Conservation (phyloP, 345 rosid species). For the Dipteronia dyeriana region DNA sequence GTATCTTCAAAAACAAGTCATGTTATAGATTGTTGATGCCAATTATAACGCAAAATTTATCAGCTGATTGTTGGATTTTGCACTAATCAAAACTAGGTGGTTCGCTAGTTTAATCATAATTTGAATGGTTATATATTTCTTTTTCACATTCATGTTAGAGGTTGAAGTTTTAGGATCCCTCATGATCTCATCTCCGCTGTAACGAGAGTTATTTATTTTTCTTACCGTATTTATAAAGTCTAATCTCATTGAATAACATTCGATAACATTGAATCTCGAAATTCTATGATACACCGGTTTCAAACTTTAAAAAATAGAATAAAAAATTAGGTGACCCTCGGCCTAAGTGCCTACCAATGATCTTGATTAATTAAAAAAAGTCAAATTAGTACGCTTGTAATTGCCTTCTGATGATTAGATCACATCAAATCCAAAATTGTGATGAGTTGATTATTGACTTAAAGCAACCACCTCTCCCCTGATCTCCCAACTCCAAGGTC, state of each 20-base stretch:
- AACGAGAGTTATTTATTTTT: no score
- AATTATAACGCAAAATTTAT: no score
- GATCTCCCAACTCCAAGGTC: not conserved
- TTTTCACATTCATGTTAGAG: no score
- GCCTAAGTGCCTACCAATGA: not conserved
- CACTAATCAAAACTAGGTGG: not conserved
- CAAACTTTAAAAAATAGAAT: no score
- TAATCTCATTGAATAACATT: no score
- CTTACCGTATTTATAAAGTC: no score
- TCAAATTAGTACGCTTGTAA: not conserved
- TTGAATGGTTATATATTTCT: no score
- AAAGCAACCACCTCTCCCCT: not conserved
- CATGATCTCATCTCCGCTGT: no score
- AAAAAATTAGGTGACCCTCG: not conserved
- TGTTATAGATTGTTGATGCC: not conserved
- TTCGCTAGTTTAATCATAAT: no score
- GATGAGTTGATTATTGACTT: not conserved
- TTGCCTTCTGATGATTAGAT: not conserved
- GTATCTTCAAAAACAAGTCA: conserved; percentile 10
- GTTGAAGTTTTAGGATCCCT: no score
- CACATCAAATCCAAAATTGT: not conserved
- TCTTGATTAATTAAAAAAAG: not conserved
- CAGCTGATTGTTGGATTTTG: not conserved
- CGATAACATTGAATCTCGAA: no score
- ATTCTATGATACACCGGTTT: no score